Evolutionary conservation across 2,329 filamentous ascomycete species (phyloP), one percentile per base, ranked within the genome.

Genomic region (Proliferodiscus dingleyae): DNA sequence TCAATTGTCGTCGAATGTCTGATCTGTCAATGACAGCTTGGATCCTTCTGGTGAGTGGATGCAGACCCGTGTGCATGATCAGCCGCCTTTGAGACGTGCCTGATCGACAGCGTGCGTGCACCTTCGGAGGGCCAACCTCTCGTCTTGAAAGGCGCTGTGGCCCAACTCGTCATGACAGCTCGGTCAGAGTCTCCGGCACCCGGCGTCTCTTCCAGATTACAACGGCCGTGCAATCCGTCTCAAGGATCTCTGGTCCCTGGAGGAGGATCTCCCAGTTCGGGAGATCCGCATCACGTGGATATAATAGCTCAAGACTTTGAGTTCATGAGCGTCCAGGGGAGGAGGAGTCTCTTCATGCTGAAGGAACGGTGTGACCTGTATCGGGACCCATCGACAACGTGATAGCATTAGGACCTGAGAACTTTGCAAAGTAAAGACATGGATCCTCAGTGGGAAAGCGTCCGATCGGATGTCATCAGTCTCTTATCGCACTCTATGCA

Each of bases 161-260:
- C 15, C 26, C 21, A 42, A 33, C 28, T 9, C 39, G 13, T 33
- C 39, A 33, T 29, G 29, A 33, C 29, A 33, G 33, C 13, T 18
- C 16, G 39, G 21, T 23, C 29, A 15, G 15, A 23, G 15, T 21
- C 29, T 33, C 39, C 28, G 39, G 39, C 39, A 23, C 26, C 18
- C 16, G 29, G 15, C 29, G 29, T 42, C 39, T 42, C 39, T 42
- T 21, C 7, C 15, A 42, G 29, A 42, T 42, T 32, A 29, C 15
- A 21, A 33, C 10, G 39, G 39, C 39, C 39, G 28, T 40, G 29
- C 39, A 19, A 34, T 29, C 39, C 29, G 39, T 42, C 29, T 28
- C 39, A 42, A 42, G 24, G 32, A 33, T 42, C 18, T 13, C 28
- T 19, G n/a, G 13, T 29, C 39, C 39, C 18, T 22, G 28, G n/a